Conservation (phyloP, 331 rosid genomes). For the Malus hybrid region DNA sequence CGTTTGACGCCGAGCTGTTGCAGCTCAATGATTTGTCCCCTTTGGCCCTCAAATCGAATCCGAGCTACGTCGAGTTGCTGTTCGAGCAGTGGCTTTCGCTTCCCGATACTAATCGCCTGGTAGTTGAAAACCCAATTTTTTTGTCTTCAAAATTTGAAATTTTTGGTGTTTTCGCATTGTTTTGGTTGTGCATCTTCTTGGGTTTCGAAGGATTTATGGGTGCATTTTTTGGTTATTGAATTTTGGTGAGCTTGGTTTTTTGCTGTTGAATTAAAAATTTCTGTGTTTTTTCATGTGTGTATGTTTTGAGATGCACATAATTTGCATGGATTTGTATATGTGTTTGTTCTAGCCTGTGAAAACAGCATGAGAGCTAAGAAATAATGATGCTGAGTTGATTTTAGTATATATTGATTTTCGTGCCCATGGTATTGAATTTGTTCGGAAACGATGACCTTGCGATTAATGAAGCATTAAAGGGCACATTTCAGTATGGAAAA, state of each 20-base stretch:
- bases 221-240: not conserved
- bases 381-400: too few relatives aligned
- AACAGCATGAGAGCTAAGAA: not conserved
- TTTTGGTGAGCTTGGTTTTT: not conserved
- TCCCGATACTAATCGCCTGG: constrained; percentile 77
- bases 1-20: too few relatives aligned
- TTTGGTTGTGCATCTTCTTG: not conserved
- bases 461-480: too few relatives aligned
- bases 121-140: constrained; percentile 10
- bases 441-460: too few relatives aligned
- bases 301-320: not conserved
- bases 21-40: too few relatives aligned
- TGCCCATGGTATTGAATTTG: too few relatives aligned
- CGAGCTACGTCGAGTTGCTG: constrained; percentile 60
- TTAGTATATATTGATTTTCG: too few relatives aligned
- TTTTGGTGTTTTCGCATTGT: not conserved
- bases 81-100: constrained; percentile 95
- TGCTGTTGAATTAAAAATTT: not conserved
- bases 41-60: constrained; percentile 68
- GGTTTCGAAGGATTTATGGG: not conserved
- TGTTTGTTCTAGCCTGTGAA: not conserved
- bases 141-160: not conserved
- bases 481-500: too few relatives aligned
- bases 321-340: not conserved
- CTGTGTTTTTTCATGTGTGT: not conserved